A percentile compares a stretch with the other conserved stretches of the same genome.
Evolutionary conservation across 257 asterid species (phyloP).

Genomic region (Plectranthus barbatus): DNA sequence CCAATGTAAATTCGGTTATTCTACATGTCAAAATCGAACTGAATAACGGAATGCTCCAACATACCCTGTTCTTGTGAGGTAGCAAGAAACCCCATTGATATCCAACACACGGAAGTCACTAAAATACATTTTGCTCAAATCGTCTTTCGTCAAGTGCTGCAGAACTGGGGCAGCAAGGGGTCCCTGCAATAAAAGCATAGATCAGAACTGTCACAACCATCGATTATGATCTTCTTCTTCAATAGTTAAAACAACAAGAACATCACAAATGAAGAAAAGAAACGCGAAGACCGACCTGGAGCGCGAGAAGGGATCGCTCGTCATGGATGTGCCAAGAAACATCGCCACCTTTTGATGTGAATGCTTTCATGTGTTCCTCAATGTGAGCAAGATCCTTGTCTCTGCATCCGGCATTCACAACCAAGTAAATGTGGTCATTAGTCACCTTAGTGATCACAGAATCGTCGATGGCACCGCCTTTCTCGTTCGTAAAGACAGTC

Average conservation of each 20-base stretch:
- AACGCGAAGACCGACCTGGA: conserved; percentile 48
- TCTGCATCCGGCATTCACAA: conserved; percentile 97
- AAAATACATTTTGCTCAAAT: conserved; percentile 84
- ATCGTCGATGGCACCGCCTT: conserved; percentile 97
- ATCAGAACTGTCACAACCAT: neutral
- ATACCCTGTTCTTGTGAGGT: conserved; percentile 95
- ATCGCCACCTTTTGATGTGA: conserved; percentile 81
- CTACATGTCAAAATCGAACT: no score
- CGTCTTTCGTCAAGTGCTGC: conserved; percentile 79
- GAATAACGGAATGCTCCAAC: no score
- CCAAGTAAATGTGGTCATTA: conserved; percentile 73
- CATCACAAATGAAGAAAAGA: neutral
- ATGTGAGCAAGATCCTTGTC: conserved; percentile 98
- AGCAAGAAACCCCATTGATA: conserved; percentile 75
- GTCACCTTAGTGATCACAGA: conserved; percentile 88
- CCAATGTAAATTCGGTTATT: no score
- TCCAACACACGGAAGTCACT: conserved; percentile 72
- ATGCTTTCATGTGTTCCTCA: conserved; percentile 93
- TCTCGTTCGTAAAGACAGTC: conserved; percentile 93
- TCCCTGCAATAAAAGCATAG: conserved; percentile 40
- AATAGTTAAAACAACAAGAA: neutral
- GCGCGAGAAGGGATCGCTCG: conserved; percentile 89
- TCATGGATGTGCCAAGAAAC: conserved; percentile 99
- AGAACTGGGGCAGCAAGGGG: conserved; percentile 94
- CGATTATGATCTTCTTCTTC: neutral